Percentiles rank a stretch among this genome's conserved stretches.
Evolutionary conservation across 2,329 filamentous ascomycete species (phyloP).

Genomic region (Clarireedia hainanense): DNA sequence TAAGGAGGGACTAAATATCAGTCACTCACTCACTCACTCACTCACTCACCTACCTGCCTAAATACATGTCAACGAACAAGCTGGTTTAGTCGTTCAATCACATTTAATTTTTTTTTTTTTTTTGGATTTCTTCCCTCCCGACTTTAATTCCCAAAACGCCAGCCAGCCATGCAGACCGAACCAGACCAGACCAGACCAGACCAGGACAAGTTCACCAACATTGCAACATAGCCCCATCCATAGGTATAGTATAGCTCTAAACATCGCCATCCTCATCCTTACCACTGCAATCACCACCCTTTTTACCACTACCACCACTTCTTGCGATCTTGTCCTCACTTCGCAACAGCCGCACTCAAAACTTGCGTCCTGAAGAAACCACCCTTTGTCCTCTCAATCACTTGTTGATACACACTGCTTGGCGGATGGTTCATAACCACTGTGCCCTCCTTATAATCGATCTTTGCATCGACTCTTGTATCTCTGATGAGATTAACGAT

Average conservation of each 20-base stretch:
- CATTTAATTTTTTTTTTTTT: slow-evolving; percentile 7
- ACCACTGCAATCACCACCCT: not conserved
- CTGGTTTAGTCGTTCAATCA: not conserved
- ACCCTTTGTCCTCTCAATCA: slow-evolving; percentile 98
- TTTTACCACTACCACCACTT: not conserved
- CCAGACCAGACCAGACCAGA: not conserved
- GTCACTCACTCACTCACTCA: not conserved
- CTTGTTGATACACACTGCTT: slow-evolving; percentile 97
- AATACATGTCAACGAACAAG: not conserved
- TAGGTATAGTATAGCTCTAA: not conserved
- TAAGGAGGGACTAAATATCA: not conserved
- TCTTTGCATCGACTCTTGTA: slow-evolving; percentile 96
- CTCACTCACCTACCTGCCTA: not conserved
- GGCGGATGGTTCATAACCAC: slow-evolving; percentile 99
- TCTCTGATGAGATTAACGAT: slow-evolving; percentile 99
- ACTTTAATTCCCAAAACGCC: slow-evolving; percentile 8
- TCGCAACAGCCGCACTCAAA: slow-evolving; percentile 46
- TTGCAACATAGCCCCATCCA: not conserved
- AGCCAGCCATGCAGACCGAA: slow-evolving; percentile 7
- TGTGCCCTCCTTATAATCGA: slow-evolving; percentile 97
- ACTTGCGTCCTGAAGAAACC: slow-evolving; percentile 98
- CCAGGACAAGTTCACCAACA: not conserved
- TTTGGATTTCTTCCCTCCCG: not conserved
- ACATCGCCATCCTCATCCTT: not conserved
- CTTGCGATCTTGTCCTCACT: slow-evolving; percentile 18